Evolutionary conservation across 2,329 filamentous ascomycete species (phyloP).

Genomic region (Colletotrichum sp.): DNA sequence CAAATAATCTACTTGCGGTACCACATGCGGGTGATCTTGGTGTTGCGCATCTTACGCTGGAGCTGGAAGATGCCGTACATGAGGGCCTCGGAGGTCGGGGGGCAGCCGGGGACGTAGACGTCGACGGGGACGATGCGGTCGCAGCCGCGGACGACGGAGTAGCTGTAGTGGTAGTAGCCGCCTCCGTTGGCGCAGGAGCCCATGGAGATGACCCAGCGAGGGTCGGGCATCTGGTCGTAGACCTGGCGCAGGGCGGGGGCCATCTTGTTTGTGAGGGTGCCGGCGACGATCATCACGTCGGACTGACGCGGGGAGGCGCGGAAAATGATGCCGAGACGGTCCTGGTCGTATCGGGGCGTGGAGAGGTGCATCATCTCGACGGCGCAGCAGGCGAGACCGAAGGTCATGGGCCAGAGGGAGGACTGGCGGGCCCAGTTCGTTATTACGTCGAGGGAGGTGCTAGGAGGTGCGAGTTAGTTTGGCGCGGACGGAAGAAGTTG

Average conservation of each 20-base stretch:
- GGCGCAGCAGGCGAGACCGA: constrained; percentile 87
- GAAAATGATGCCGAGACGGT: constrained; percentile 89
- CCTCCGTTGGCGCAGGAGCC: constrained; percentile 85
- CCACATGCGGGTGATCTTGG: constrained; percentile 61
- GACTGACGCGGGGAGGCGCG: constrained; percentile 86
- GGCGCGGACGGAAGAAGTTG: background rate
- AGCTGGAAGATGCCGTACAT: constrained; percentile 77
- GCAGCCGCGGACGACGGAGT: constrained; percentile 73
- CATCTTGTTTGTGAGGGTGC: constrained; percentile 96
- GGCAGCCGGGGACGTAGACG: constrained; percentile 80
- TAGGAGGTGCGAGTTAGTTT: constrained; percentile 34
- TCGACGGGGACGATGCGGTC: constrained; percentile 81
- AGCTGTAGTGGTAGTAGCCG: constrained; percentile 88
- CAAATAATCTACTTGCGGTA: constrained; percentile 53
- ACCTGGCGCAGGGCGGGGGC: constrained; percentile 87
- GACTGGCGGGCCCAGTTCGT: constrained; percentile 85
- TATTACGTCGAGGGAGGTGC: constrained; percentile 78
- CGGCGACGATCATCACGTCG: constrained; percentile 93
- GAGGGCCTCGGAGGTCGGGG: constrained; percentile 64
- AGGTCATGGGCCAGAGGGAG: constrained; percentile 88
- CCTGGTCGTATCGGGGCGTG: constrained; percentile 87
- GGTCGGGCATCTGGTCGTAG: constrained; percentile 96
- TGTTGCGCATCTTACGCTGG: constrained; percentile 76
- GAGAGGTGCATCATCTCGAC: constrained; percentile 94
- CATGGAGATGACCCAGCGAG: constrained; percentile 85